phyloP scores from a whole-genome alignment of 2,329 filamentous ascomycete genomes.

The Fusarium domesticum region DNA sequence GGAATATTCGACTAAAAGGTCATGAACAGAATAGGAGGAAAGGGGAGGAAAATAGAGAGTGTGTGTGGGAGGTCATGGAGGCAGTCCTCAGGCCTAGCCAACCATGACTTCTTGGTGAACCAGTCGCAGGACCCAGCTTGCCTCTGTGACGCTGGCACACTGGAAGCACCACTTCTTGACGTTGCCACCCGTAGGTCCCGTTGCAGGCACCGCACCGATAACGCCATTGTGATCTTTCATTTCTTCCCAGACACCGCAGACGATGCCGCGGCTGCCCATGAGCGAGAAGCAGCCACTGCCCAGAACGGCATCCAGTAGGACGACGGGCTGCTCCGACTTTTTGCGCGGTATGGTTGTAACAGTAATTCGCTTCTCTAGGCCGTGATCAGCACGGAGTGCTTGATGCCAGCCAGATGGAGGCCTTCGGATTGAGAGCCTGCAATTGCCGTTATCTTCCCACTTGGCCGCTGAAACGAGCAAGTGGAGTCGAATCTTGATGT shows the following conservation, averaged over 20 bases:
- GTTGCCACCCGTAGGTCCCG: conserved; percentile 50
- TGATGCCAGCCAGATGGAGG: conserved; percentile 62
- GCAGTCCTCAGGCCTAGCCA: conserved; percentile 20
- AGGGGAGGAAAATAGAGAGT: neutral
- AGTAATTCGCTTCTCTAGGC: conserved; percentile 80
- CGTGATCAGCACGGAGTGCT: conserved; percentile 58
- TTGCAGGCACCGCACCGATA: conserved; percentile 50
- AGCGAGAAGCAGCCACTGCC: conserved; percentile 81
- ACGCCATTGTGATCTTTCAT: conserved; percentile 61
- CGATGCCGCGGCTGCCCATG: conserved; percentile 80
- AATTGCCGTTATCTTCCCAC: conserved; percentile 90
- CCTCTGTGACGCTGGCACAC: conserved; percentile 51
- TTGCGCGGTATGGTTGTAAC: conserved; percentile 69
- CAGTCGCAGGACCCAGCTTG: conserved; percentile 54
- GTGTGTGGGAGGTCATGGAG: neutral
- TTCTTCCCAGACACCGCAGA: conserved; percentile 84
- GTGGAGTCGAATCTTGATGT: conserved; percentile 84
- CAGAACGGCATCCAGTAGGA: conserved; percentile 78
- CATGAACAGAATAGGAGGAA: neutral
- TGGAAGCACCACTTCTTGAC: conserved; percentile 65
- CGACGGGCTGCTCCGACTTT: conserved; percentile 52
- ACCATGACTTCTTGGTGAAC: conserved; percentile 55
- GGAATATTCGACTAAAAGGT: neutral
- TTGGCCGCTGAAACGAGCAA: conserved; percentile 71
- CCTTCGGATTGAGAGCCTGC: conserved; percentile 75